Conservation (phyloP, 169 alveolate species). For the Babesia ovis region DNA sequence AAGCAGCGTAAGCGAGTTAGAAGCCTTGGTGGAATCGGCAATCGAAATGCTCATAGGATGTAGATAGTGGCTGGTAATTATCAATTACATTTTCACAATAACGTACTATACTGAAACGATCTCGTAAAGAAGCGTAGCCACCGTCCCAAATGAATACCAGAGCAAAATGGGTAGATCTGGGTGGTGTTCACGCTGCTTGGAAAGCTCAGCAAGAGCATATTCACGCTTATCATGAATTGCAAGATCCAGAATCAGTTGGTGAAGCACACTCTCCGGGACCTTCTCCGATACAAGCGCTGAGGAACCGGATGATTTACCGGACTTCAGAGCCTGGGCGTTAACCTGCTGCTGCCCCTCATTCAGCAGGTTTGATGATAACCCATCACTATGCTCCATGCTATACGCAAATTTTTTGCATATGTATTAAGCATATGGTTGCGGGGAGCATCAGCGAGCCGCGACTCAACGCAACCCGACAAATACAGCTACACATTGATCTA, state of each 20-base stretch:
- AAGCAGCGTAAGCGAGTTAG: constrained; percentile 96
- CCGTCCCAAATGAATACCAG: constrained; percentile 98
- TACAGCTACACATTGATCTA: not conserved
- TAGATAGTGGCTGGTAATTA: constrained; percentile 70
- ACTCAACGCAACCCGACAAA: constrained; percentile 4
- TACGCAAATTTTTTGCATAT: constrained; percentile 1
- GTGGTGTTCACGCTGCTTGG: constrained; percentile 86
- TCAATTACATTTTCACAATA: not conserved
- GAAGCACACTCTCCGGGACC: constrained; percentile 72
- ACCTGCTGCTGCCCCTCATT: constrained; percentile 14
- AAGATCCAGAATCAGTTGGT: constrained; percentile 88
- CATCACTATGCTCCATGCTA: constrained; percentile 9
- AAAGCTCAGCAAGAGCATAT: constrained; percentile 93
- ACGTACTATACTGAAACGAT: constrained; percentile 83
- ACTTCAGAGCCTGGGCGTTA: constrained; percentile 4
- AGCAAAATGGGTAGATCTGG: constrained; percentile 96
- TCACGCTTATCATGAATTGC: constrained; percentile 93
- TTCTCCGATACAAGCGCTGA: constrained; percentile 59
- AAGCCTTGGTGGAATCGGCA: constrained; percentile 92
- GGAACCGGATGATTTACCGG: constrained; percentile 44
- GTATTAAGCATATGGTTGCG: not conserved
- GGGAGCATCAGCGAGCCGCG: not conserved
- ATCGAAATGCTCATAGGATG: constrained; percentile 93
- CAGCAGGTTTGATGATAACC: not conserved
- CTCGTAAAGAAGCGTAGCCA: constrained; percentile 94